phyloP scores from a whole-genome alignment of 495 filamentous ascomycete genomes.

The Astrothelium macrocarpum region DNA sequence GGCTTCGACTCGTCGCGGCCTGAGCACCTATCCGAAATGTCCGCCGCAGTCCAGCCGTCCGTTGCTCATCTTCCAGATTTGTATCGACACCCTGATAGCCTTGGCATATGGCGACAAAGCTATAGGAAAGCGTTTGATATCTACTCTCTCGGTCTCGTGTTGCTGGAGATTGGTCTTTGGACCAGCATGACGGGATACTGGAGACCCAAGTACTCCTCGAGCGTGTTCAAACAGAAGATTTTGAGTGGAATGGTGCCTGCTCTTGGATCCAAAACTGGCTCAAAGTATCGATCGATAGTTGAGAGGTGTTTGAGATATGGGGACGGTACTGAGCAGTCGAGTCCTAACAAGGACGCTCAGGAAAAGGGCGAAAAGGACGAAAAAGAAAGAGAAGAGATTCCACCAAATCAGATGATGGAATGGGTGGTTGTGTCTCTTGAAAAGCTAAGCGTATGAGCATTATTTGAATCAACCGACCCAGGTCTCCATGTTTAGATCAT shows the following conservation, averaged over 20 bases:
- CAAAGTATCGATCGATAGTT: conserved; percentile 24
- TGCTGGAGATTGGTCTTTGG: conserved; percentile 29
- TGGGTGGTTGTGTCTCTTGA: conserved; percentile 26
- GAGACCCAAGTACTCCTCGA: conserved; percentile 26
- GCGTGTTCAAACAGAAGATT: conserved; percentile 27
- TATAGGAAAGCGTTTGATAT: conserved; percentile 28
- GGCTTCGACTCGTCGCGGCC: conserved; percentile 34
- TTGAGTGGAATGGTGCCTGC: conserved; percentile 22
- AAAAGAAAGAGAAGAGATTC: conserved; percentile 13
- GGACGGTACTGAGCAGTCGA: neutral
- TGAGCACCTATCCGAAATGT: conserved; percentile 29
- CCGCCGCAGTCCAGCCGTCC: conserved; percentile 21
- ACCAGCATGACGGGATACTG: conserved; percentile 21
- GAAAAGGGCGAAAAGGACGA: conserved; percentile 15
- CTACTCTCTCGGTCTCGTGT: conserved; percentile 27
- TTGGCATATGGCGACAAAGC: conserved; percentile 22
- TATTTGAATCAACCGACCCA: neutral
- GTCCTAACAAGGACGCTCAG: neutral
- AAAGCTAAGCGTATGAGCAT: conserved; percentile 19
- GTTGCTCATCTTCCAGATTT: conserved; percentile 18
- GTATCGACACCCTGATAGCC: conserved; percentile 29
- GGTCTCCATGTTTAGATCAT: neutral
- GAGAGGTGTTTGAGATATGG: conserved; percentile 21
- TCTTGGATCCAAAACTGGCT: conserved; percentile 28
- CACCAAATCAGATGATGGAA: conserved; percentile 24